Conservation (phyloP, 345 rosid species). For the Hevea brasiliensis region DNA sequence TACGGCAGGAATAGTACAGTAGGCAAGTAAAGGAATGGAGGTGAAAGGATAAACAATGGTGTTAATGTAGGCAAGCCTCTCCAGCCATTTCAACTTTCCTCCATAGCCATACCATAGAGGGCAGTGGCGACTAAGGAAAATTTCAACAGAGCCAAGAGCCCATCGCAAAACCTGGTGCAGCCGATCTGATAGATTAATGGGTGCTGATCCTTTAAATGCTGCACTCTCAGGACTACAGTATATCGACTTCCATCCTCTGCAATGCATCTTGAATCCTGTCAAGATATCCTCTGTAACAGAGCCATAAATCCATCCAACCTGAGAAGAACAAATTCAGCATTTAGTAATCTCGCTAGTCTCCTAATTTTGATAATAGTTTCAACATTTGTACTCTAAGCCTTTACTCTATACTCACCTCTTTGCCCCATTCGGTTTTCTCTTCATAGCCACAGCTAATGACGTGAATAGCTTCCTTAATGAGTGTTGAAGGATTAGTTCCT, state of each 20-base stretch:
- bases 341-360: not conserved
- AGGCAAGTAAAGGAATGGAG: constrained; percentile 90
- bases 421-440: constrained; percentile 98
- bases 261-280: constrained; percentile 94
- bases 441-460: constrained; percentile 91
- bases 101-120: constrained; percentile 95
- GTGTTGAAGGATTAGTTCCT: constrained; percentile 68
- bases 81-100: constrained; percentile 85
- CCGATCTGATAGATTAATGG: constrained; percentile 88
- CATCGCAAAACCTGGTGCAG: constrained; percentile 93
- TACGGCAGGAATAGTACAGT: constrained; percentile 88
- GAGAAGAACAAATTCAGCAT: constrained; percentile 14
- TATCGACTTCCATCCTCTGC: constrained; percentile 94
- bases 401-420: constrained; percentile 59
- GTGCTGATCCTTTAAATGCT: constrained; percentile 95
- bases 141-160: constrained; percentile 96
- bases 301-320: constrained; percentile 98
- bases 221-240: constrained; percentile 81
- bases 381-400: not conserved
- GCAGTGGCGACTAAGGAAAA: constrained; percentile 92
- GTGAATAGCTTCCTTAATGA: constrained; percentile 94
- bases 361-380: not conserved
- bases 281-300: constrained; percentile 89
- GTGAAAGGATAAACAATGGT: constrained; percentile 96
- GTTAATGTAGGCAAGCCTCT: constrained; percentile 88